Evolutionary conservation across 768 basidiomycete species (phyloP), one percentile per base, ranked within the genome.

Genomic region (Hygrocybe coccinea): DNA sequence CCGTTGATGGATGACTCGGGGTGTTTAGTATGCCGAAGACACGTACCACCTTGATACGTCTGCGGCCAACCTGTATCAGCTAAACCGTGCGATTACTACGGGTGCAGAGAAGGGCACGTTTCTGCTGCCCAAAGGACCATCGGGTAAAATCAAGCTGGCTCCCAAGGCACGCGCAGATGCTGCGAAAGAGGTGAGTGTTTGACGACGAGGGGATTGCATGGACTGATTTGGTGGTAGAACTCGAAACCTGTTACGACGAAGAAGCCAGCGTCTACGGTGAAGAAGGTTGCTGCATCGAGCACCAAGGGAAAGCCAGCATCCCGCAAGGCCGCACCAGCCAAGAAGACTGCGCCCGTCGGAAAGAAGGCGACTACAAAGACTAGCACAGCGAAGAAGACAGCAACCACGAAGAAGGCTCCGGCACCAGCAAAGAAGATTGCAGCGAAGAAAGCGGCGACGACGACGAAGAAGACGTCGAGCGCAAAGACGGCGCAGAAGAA

Each of bases 1-100:
- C 24, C 39, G 57, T 19, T 34, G 33, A 38, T 52, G 64, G 56
- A 65, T 63, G 6, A 67, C 41, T 39, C 34, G 57, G 50, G 43
- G 56, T 50, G 52, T 38, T 41, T 58, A 93, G 90, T 95, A 74
- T 70, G 86, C 94, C 48, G 88, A 91, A 69, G 84, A 90, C 56
- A 87, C 81, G 65, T 95, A 92, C 76, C 83, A 84, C 65, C 77
- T 95, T 62, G 82, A 85, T 64, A 79, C 89, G 63, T 86, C 83
- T 62, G 80, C 84, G 59, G 74, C 88, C 12, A 83, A 89, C 67
- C 79, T 79, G 61, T 83, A 78, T 59, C 86, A 91, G 73, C 82
- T 97, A 69, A 86, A 85, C 67, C 84, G 82, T 56, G 92, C 93
- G 59, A 93, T 97, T 71, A 75, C 75, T 7, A 66, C 71, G 21